These are phyloP conservation scores for Lactarius tabidus DNA, from an alignment of 768 basidiomycete genomes.

Conservation along the genomic window DNA sequence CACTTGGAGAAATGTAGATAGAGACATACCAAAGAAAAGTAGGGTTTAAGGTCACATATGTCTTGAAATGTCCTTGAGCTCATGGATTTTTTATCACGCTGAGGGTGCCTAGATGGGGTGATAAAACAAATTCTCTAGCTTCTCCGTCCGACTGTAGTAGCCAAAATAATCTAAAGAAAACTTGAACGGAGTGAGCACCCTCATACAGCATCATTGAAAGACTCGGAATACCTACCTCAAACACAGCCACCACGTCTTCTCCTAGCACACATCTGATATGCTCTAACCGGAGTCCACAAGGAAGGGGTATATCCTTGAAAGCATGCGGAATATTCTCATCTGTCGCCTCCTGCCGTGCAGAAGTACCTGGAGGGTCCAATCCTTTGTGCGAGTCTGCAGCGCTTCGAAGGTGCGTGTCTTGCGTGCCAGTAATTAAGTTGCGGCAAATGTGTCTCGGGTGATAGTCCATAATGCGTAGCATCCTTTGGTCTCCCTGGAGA, in stretches of 20 bases:
- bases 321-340: neutral
- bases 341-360: neutral
- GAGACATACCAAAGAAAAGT: neutral
- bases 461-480: conserved; percentile 5
- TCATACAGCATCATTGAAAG: neutral
- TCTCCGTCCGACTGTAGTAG: neutral
- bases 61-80: too few species aligned
- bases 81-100: neutral
- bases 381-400: neutral
- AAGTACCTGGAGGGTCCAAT: neutral
- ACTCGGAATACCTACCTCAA: conserved; percentile 1
- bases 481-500: neutral
- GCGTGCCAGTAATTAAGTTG: too few species aligned
- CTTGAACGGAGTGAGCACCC: neutral
- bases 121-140: conserved; percentile 2
- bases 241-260: conserved; percentile 5
- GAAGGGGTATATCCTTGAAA: conserved; percentile 5
- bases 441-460: neutral
- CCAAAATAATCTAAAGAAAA: neutral
- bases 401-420: neutral
- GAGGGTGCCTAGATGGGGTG: conserved; percentile 2
- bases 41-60: too few species aligned
- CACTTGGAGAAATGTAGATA: neutral
- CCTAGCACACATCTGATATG: neutral
- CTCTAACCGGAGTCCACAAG: neutral